phyloP scores from a whole-genome alignment of 1,284 basidiomycete species.

The Mycosarcoma mackinlayi region DNA sequence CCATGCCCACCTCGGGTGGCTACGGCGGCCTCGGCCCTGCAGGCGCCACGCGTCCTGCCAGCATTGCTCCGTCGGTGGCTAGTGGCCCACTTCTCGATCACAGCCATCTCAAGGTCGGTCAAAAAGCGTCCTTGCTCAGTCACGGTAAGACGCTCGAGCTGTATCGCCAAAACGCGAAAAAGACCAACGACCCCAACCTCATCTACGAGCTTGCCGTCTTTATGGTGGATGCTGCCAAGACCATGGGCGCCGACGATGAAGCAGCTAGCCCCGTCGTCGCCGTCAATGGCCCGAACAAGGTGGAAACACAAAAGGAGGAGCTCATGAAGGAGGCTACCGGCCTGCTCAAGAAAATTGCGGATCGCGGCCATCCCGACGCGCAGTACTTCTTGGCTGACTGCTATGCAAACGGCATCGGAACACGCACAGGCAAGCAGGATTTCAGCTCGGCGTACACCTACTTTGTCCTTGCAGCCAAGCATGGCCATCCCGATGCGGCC shows the following conservation, averaged over 20 bases:
- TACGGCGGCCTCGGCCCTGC: conserved; percentile 47
- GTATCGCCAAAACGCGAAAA: conserved; percentile 96
- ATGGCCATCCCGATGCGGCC: conserved; percentile 95
- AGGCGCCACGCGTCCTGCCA: conserved; percentile 54
- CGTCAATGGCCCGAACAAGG: conserved; percentile 39
- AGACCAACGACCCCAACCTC: conserved; percentile 95
- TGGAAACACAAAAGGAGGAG: conserved; percentile 70
- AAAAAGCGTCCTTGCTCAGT: conserved; percentile 88
- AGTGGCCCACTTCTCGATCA: conserved; percentile 78
- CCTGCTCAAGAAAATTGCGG: conserved; percentile 88
- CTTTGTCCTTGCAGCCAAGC: conserved; percentile 95
- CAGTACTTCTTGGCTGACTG: conserved; percentile 98
- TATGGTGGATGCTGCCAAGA: conserved; percentile 85
- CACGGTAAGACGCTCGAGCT: conserved; percentile 95
- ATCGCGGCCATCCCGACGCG: conserved; percentile 90
- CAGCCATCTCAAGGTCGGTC: conserved; percentile 91
- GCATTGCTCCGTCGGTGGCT: conserved; percentile 56
- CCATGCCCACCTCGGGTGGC: conserved; percentile 44
- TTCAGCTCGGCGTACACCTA: conserved; percentile 96
- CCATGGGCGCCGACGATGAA: conserved; percentile 55
- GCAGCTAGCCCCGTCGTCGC: conserved; percentile 21
- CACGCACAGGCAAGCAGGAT: conserved; percentile 83
- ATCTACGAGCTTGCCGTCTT: conserved; percentile 99
- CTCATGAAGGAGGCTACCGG: conserved; percentile 88
- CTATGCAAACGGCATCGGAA: conserved; percentile 95